Conservation (phyloP, 495 filamentous ascomycete species). For the Massariosphaeria phaeospora region DNA sequence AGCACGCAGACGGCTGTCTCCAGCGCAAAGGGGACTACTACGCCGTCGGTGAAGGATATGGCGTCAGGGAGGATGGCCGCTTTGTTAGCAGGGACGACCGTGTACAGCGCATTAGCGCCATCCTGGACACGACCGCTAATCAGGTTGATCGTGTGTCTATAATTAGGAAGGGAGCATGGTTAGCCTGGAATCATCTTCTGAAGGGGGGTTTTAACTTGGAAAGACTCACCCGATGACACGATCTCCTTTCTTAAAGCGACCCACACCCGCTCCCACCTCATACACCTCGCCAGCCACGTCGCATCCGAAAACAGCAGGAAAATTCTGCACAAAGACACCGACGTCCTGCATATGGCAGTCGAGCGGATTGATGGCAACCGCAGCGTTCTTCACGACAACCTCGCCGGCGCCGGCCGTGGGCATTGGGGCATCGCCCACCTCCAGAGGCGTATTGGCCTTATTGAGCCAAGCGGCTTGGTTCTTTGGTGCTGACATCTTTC, state of each 20-base stretch:
- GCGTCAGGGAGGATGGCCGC: constrained; percentile 38
- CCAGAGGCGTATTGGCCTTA: constrained; percentile 36
- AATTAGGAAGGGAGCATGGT: constrained; percentile 10
- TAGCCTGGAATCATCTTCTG: not conserved
- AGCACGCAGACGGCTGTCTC: constrained; percentile 39
- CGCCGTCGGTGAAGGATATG: constrained; percentile 40
- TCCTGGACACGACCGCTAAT: constrained; percentile 44
- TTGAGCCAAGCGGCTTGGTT: constrained; percentile 46
- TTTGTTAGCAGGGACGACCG: constrained; percentile 30
- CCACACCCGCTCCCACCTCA: constrained; percentile 39
- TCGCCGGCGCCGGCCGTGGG: constrained; percentile 38
- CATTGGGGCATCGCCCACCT: constrained; percentile 40
- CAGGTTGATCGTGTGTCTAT: constrained; percentile 47
- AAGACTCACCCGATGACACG: constrained; percentile 42
- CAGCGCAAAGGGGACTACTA: constrained; percentile 40
- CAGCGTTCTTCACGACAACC: constrained; percentile 42
- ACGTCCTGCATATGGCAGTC: constrained; percentile 34
- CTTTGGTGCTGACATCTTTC: constrained; percentile 18
- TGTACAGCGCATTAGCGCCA: constrained; percentile 30
- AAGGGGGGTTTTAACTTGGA: not conserved
- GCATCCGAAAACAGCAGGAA: constrained; percentile 41
- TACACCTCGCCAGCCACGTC: constrained; percentile 46
- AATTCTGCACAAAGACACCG: constrained; percentile 32
- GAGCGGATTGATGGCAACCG: constrained; percentile 46
- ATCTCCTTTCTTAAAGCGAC: constrained; percentile 42